A percentile compares a stretch with the other conserved stretches of the same genome.
Conservation (phyloP, 2,329 filamentous ascomycete species). For the Calonectria multiphialidica region DNA sequence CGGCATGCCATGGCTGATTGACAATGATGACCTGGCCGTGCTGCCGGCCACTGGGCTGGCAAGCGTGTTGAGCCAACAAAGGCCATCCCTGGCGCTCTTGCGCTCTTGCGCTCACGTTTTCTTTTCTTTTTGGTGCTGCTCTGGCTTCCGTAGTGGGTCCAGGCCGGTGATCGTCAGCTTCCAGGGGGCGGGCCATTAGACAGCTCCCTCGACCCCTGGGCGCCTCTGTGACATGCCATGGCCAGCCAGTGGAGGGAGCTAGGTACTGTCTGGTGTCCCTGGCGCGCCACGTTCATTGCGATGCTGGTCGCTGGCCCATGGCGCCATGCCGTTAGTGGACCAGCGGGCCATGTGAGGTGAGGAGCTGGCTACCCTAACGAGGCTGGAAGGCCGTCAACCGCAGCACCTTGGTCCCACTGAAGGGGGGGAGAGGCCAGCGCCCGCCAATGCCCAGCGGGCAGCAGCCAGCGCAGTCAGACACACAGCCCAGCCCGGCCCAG, state of each 20-base stretch:
- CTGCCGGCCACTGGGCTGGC: neutral
- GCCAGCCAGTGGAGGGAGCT: constrained; percentile 7
- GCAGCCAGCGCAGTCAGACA: constrained; percentile 8
- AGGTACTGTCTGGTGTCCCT: constrained; percentile 27
- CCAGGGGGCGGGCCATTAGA: constrained; percentile 12
- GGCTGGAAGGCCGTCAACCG: constrained; percentile 11
- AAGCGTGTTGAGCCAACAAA: constrained; percentile 2
- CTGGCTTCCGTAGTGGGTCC: constrained; percentile 1
- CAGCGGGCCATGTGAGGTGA: constrained; percentile 21
- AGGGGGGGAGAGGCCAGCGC: neutral
- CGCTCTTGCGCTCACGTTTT: neutral
- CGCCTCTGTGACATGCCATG: neutral
- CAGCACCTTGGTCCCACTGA: constrained; percentile 9
- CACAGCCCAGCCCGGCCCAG: neutral
- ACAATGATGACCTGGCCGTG: constrained; percentile 15
- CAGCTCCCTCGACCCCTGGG: constrained; percentile 1
- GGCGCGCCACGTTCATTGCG: constrained; percentile 40
- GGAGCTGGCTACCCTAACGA: constrained; percentile 11
- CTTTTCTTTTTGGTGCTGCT: neutral
- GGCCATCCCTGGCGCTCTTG: neutral
- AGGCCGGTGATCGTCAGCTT: constrained; percentile 3
- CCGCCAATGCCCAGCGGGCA: neutral
- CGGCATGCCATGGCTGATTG: neutral
- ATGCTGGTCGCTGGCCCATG: constrained; percentile 29
- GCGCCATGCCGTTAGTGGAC: constrained; percentile 37